A percentile compares a stretch with the other conserved stretches of the same genome.
phyloP scores from a whole-genome alignment of 2,329 filamentous ascomycete species.

The Trichoderma endophyticum region DNA sequence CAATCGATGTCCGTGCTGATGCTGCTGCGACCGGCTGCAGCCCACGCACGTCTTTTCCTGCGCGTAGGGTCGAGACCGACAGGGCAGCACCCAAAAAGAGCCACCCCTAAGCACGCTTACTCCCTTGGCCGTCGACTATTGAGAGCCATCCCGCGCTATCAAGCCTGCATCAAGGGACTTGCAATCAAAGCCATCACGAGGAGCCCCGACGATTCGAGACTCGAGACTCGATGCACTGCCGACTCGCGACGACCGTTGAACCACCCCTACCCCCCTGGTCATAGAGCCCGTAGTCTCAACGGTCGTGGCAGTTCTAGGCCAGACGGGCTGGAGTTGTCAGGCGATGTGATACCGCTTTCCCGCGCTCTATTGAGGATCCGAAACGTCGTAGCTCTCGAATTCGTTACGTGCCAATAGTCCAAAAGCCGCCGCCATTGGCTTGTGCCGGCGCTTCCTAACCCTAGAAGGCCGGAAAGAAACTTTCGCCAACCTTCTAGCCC shows the following conservation, averaged over 20 bases:
- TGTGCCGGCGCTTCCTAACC: conserved; percentile 4
- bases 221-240: conserved; percentile 2
- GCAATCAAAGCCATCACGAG: neutral
- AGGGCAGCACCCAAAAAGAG: conserved; percentile 2
- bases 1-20: neutral
- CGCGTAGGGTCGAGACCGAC: conserved; percentile 11
- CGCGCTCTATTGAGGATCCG: neutral
- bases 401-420: neutral
- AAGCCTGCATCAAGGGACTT: neutral
- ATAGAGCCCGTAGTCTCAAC: neutral
- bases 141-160: conserved; percentile 3
- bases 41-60: neutral
- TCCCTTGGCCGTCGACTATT: neutral
- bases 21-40: neutral
- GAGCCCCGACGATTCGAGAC: neutral
- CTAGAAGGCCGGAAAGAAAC: conserved; percentile 9
- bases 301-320: neutral
- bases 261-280: neutral
- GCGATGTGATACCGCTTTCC: neutral
- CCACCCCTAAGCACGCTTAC: conserved; percentile 3
- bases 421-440: neutral
- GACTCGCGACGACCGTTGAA: neutral
- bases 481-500: conserved; percentile 7
- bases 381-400: neutral
- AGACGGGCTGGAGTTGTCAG: neutral